A percentile compares a stretch with the other conserved stretches of the same genome.
Conservation (phyloP, 1,284 basidiomycete species). For the Trametes sp. region DNA sequence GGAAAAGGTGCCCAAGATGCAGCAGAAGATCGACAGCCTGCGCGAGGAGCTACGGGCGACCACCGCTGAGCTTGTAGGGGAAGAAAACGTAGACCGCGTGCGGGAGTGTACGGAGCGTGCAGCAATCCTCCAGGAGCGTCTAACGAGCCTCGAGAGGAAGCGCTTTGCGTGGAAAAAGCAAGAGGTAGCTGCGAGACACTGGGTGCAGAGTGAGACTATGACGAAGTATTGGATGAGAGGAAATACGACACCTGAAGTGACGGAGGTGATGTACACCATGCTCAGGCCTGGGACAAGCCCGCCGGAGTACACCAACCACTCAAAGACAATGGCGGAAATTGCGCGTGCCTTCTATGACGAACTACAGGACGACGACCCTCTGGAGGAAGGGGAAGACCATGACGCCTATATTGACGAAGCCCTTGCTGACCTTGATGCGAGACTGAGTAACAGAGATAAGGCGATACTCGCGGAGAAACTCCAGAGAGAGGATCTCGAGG, state of each 20-base stretch:
- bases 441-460: neutral
- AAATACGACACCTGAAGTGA: slow-evolving; percentile 17
- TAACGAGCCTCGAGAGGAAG: neutral
- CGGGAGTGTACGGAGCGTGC: no score
- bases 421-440: neutral
- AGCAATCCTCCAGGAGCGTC: neutral
- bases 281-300: neutral
- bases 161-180: neutral
- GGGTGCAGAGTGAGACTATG: slow-evolving; percentile 42
- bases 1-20: no score
- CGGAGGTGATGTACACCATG: neutral
- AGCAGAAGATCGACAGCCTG: no score
- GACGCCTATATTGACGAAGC: neutral
- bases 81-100: no score
- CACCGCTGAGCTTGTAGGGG: no score
- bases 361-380: neutral
- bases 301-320: neutral
- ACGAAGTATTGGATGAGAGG: slow-evolving; percentile 41
- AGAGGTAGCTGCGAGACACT: neutral
- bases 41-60: no score
- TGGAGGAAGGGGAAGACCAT: neutral
- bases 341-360: neutral
- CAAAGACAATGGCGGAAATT: neutral
- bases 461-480: neutral
- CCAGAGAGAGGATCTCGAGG: no score